phyloP scores from a whole-genome alignment of 106 monocot species.

The Acanthochlamys bracteata region DNA sequence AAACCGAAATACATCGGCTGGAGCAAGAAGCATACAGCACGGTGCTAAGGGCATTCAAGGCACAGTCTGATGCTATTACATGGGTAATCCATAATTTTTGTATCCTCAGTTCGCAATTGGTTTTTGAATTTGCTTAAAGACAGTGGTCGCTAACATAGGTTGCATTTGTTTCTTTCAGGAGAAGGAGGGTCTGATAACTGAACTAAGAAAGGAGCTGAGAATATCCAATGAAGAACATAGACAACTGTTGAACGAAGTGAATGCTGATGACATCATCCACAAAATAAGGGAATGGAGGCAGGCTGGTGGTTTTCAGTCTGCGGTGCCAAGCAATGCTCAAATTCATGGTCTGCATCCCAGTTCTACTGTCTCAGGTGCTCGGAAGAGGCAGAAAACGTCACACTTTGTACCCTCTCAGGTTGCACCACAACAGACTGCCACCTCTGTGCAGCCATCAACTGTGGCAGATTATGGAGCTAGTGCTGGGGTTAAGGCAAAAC shows the following conservation, averaged over 20 bases:
- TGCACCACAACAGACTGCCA: slow-evolving; percentile 18
- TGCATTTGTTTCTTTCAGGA: slow-evolving; percentile 35
- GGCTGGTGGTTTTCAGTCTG: slow-evolving; percentile 38
- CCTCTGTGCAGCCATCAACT: slow-evolving; percentile 30
- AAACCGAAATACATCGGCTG: slow-evolving; percentile 53
- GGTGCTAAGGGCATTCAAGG: slow-evolving; percentile 72
- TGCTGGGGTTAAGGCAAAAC: slow-evolving; percentile 20
- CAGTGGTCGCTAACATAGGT: background rate
- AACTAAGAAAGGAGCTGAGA: slow-evolving; percentile 78
- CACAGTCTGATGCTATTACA: slow-evolving; percentile 69
- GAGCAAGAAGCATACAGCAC: slow-evolving; percentile 73
- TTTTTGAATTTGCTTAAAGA: background rate
- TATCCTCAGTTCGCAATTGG: background rate
- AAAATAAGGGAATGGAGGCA: slow-evolving; percentile 76
- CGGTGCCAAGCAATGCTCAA: slow-evolving; percentile 24
- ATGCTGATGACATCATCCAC: slow-evolving; percentile 64
- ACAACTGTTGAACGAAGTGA: slow-evolving; percentile 55
- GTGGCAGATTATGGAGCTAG: slow-evolving; percentile 14
- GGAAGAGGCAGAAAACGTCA: slow-evolving; percentile 49
- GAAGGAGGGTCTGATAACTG: slow-evolving; percentile 84
- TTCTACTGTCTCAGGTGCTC: slow-evolving; percentile 47
- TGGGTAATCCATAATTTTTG: slow-evolving; percentile 37
- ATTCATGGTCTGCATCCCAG: slow-evolving; percentile 39
- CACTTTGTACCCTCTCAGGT: slow-evolving; percentile 27
- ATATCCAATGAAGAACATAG: slow-evolving; percentile 81